phyloP scores from a whole-genome alignment of 1,284 basidiomycete species.

The Ganoderma sinense region DNA sequence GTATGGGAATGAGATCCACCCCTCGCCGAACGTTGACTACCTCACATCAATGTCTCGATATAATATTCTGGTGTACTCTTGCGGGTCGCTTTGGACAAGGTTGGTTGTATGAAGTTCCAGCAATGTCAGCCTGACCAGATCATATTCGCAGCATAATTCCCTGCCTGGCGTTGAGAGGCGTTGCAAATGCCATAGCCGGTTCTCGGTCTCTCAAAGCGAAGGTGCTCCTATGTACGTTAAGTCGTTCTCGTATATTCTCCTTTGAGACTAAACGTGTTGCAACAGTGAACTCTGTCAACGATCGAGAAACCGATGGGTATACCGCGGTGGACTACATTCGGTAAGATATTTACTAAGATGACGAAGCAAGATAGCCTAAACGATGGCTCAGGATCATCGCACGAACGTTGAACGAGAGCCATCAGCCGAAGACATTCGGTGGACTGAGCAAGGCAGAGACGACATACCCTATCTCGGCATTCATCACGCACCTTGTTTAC shows the following conservation, averaged over 20 bases:
- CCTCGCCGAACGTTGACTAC: slow-evolving; percentile 86
- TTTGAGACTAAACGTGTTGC: slow-evolving; percentile 15
- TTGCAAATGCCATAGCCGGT: slow-evolving; percentile 82
- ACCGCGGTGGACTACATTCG: slow-evolving; percentile 85
- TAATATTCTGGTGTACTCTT: slow-evolving; percentile 87
- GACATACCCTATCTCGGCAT: slow-evolving; percentile 72
- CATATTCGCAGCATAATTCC: slow-evolving; percentile 76
- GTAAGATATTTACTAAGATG: slow-evolving; percentile 44
- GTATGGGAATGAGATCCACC: slow-evolving; percentile 91
- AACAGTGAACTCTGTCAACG: slow-evolving; percentile 88
- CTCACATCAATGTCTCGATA: slow-evolving; percentile 69
- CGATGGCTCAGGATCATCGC: slow-evolving; percentile 64
- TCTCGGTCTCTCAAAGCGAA: slow-evolving; percentile 81
- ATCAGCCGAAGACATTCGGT: slow-evolving; percentile 57
- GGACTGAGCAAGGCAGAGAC: slow-evolving; percentile 62
- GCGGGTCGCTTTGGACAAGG: slow-evolving; percentile 95
- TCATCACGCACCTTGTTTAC: slow-evolving; percentile 87
- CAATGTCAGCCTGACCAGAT: neutral
- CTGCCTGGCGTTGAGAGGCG: slow-evolving; percentile 86
- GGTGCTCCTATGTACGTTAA: slow-evolving; percentile 77
- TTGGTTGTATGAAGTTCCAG: slow-evolving; percentile 35
- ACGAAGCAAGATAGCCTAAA: neutral
- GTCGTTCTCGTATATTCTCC: neutral
- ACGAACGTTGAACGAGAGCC: slow-evolving; percentile 72
- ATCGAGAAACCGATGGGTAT: slow-evolving; percentile 91